phyloP scores from a whole-genome alignment of 1,284 basidiomycete genomes.

The Ganoderma boninense region DNA sequence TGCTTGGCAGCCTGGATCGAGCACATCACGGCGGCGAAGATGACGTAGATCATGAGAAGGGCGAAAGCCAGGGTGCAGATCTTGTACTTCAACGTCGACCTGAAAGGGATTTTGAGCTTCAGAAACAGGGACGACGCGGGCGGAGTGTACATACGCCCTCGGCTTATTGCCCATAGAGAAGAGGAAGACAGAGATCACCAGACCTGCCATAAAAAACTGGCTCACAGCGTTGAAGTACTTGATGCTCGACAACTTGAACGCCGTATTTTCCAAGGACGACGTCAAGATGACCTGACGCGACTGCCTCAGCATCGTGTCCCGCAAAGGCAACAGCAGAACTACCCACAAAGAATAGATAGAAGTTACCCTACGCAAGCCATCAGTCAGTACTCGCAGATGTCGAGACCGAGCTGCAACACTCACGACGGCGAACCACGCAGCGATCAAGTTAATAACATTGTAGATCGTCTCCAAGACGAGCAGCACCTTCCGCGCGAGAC shows the following conservation, averaged over 20 bases:
- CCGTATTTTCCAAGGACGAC: conserved; percentile 82
- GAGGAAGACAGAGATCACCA: conserved; percentile 89
- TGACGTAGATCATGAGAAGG: conserved; percentile 83
- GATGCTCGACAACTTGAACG: conserved; percentile 77
- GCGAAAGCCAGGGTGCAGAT: conserved; percentile 82
- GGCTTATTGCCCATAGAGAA: conserved; percentile 98
- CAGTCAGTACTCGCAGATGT: background rate
- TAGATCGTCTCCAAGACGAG: conserved; percentile 88
- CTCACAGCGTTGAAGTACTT: conserved; percentile 81
- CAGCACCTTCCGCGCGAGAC: conserved; percentile 74
- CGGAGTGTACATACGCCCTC: conserved; percentile 68
- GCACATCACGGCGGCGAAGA: conserved; percentile 80
- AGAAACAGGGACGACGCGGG: too few species aligned
- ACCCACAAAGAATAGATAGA: conserved; percentile 95
- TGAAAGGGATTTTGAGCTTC: too few species aligned
- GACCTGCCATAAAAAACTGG: conserved; percentile 88
- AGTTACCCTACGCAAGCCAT: conserved; percentile 75
- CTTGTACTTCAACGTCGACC: conserved; percentile 88
- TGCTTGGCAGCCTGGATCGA: conserved; percentile 74
- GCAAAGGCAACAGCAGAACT: conserved; percentile 39
- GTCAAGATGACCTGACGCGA: conserved; percentile 74
- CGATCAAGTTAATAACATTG: conserved; percentile 88
- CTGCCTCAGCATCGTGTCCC: too few species aligned
- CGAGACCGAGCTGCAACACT: conserved; percentile 41
- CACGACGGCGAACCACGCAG: conserved; percentile 93